Evolutionary conservation across 139 green algal species (phyloP), one percentile per base, ranked within the genome.

Genomic region (Zygnema cylindricum): DNA sequence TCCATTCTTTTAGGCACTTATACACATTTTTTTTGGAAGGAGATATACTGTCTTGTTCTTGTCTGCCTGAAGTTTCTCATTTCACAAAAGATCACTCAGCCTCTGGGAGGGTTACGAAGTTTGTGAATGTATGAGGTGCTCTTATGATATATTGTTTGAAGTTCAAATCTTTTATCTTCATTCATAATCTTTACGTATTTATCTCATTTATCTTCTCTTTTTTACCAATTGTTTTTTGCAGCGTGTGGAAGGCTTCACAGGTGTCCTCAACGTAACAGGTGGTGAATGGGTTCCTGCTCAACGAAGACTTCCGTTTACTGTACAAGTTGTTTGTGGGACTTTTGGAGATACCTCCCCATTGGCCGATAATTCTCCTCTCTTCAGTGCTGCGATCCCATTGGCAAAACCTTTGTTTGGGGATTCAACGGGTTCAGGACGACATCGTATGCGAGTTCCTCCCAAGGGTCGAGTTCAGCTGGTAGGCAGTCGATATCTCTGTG

Each of bases 391-490:
- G 3, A 63, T 69, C 79, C 35, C 43, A 30, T 16, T 54, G 2
- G 69, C 69, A 87, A 40, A 77, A 49, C n/a, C 40, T 86, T 23
- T 78, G 2, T 22, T 30, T 35, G 55, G 33, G 38, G 81, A 42
- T 86, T 3, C 2, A 81, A 69, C 69, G 3, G 55, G n/a, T 3
- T 33, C 55, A 69, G 32, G 81, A 55, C 39, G 79, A 2, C 38
- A 36, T 32, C 39, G 81, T 35, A 38, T 86, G 69, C 69, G 84
- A 32, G 84, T 88, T 21, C 85, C 85, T 36, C n/a, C 54, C 1
- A 89, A 81, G n/a, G 85, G 85, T 0, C 77, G 54, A 25, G 76
- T 90, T 16, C 85, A 90, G 3, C 85, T 90, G 79, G 81, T 88
- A 35, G 22, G 73, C 73, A 81, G 36, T 39, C 16, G 16, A 11